Conservation (phyloP, 2,329 filamentous ascomycete species). For the Bipolaris zeicola region DNA sequence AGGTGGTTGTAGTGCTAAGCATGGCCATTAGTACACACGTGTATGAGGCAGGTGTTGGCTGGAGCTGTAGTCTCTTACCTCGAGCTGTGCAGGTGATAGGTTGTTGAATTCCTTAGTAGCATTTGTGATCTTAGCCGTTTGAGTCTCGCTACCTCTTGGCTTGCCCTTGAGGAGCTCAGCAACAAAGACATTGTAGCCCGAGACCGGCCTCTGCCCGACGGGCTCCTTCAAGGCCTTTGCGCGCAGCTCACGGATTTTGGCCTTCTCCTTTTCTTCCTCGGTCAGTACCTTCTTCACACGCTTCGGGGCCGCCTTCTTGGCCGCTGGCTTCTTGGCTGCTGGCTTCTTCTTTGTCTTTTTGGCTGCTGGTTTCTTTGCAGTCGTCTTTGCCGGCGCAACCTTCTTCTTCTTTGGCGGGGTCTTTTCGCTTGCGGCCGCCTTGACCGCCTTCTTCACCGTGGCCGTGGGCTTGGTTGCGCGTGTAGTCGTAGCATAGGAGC, state of each 20-base stretch:
- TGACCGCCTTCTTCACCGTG: slow-evolving; percentile 40
- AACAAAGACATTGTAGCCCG: slow-evolving; percentile 36
- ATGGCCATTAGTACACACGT: slow-evolving; percentile 7
- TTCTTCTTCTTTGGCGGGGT: slow-evolving; percentile 39
- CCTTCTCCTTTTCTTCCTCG: slow-evolving; percentile 37
- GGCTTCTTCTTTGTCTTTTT: slow-evolving; percentile 26
- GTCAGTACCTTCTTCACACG: slow-evolving; percentile 35
- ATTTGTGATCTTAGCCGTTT: slow-evolving; percentile 3
- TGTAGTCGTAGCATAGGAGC: slow-evolving; percentile 44
- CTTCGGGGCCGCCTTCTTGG: slow-evolving; percentile 16
- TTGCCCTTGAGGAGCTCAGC: slow-evolving; percentile 20
- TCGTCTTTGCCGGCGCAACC: slow-evolving; percentile 26
- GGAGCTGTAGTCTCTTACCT: slow-evolving; percentile 31
- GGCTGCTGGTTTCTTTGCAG: slow-evolving; percentile 21
- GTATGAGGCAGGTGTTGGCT: not conserved
- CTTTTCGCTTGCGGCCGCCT: slow-evolving; percentile 29
- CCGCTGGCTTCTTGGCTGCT: slow-evolving; percentile 27
- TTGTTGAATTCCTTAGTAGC: slow-evolving; percentile 28
- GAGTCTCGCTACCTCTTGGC: slow-evolving; percentile 2
- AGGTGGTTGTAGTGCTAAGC: slow-evolving; percentile 57
- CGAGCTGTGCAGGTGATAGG: slow-evolving; percentile 42
- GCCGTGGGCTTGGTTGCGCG: slow-evolving; percentile 39
- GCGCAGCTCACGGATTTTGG: slow-evolving; percentile 41
- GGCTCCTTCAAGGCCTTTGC: slow-evolving; percentile 48
- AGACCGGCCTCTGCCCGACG: not conserved